phyloP scores from a whole-genome alignment of 2,329 filamentous ascomycete species.

The Chalaropsis ovoidea region DNA sequence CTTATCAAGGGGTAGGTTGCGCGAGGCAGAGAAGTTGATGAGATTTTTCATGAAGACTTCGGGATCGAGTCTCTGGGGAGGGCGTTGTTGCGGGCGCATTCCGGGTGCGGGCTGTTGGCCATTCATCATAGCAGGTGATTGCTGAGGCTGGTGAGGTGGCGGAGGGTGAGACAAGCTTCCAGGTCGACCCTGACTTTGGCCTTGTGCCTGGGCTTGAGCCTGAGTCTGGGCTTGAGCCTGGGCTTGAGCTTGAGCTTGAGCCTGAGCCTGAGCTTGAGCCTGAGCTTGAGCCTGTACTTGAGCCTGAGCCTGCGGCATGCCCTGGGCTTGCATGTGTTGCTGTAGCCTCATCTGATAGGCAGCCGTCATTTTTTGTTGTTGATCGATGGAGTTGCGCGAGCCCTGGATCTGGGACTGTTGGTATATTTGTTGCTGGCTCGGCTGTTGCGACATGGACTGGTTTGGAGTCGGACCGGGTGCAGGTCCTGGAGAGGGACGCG shows the following conservation, averaged over 20 bases:
- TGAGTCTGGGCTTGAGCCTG: conserved; percentile 23
- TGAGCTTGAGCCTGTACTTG: conserved; percentile 21
- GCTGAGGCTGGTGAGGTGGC: conserved; percentile 10
- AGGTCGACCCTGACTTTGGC: conserved; percentile 28
- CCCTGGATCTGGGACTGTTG: conserved; percentile 21
- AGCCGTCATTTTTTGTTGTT: conserved; percentile 59
- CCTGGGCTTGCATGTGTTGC: conserved; percentile 48
- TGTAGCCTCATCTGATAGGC: conserved; percentile 78
- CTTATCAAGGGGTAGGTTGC: conserved; percentile 61
- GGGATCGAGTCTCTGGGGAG: conserved; percentile 41
- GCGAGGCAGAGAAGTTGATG: conserved; percentile 63
- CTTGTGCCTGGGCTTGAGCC: conserved; percentile 26
- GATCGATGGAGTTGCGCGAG: conserved; percentile 41
- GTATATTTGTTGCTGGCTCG: conserved; percentile 34
- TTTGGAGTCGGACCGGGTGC: conserved; percentile 41
- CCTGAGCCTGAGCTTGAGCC: conserved; percentile 20
- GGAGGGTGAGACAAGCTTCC: conserved; percentile 11
- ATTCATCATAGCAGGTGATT: conserved; percentile 19
- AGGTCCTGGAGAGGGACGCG: conserved; percentile 46
- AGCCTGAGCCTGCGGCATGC: conserved; percentile 28
- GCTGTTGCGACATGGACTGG: conserved; percentile 48
- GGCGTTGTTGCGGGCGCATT: conserved; percentile 43
- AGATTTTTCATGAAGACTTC: conserved; percentile 69
- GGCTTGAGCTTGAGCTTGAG: conserved; percentile 11
- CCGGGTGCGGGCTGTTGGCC: conserved; percentile 30